phyloP scores from a whole-genome alignment of 169 alveolate species.

The Plasmodium vinckei region DNA sequence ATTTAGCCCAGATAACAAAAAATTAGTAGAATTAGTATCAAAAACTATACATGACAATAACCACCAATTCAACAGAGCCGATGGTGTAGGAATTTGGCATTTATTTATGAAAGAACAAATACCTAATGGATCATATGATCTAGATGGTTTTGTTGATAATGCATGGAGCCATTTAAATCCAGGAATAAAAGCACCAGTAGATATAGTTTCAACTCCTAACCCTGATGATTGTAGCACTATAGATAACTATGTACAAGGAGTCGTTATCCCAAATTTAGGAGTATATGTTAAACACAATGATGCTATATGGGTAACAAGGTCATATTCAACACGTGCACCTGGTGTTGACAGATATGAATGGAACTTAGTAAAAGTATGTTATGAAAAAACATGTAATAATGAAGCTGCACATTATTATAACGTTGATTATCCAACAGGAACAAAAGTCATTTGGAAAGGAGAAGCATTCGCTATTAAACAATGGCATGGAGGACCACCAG shows the following conservation, averaged over 20 bases:
- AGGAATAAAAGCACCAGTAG: conserved; percentile 21
- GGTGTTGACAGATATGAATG: conserved; percentile 66
- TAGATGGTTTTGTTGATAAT: conserved; percentile 27
- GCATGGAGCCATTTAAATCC: conserved; percentile 54
- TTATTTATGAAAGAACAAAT: conserved; percentile 57
- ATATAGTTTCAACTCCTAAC: conserved; percentile 17
- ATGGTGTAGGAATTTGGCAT: conserved; percentile 62
- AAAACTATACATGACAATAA: conserved; percentile 56
- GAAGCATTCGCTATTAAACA: conserved; percentile 34
- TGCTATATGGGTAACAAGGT: conserved; percentile 52
- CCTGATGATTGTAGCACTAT: conserved; percentile 57
- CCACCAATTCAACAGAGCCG: conserved; percentile 33
- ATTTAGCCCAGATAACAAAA: conserved; percentile 43
- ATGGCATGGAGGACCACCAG: conserved; percentile 69
- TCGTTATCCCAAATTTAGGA: conserved; percentile 33
- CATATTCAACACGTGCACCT: conserved; percentile 57
- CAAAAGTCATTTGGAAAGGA: conserved; percentile 53
- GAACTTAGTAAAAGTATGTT: conserved; percentile 51
- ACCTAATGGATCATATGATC: conserved; percentile 35
- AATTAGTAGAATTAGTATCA: conserved; percentile 40
- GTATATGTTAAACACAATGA: conserved; percentile 39
- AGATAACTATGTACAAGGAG: conserved; percentile 46
- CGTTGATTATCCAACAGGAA: conserved; percentile 35
- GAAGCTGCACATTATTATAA: conserved; percentile 54
- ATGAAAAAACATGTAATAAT: conserved; percentile 38